phyloP scores from a whole-genome alignment of 257 asterid species.

The Nicotiana noctiflora region DNA sequence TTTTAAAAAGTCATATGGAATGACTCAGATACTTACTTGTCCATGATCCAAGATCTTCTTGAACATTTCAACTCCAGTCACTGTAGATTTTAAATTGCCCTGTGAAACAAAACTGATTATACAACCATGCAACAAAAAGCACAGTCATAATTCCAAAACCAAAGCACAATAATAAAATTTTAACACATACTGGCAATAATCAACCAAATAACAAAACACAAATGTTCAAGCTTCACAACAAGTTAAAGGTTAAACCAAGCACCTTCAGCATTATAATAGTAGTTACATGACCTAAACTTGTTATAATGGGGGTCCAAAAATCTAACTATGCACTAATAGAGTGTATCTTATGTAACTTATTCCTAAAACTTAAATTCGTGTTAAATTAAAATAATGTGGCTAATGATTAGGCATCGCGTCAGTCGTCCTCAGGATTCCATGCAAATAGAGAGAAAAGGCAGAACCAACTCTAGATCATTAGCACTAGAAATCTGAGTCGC shows the following conservation, averaged over 20 bases:
- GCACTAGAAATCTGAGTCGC: neutral
- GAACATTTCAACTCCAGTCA: constrained; percentile 99
- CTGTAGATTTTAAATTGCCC: constrained; percentile 77
- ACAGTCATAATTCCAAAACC: neutral
- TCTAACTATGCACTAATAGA: too few relatives aligned
- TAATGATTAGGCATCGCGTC: neutral
- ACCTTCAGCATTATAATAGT: neutral
- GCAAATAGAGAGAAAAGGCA: neutral
- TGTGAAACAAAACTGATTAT: constrained; percentile 24
- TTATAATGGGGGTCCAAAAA: neutral
- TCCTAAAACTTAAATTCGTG: neutral
- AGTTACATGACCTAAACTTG: neutral
- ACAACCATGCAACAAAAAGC: constrained; percentile 1
- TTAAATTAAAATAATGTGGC: neutral
- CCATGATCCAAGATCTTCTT: constrained; percentile 89
- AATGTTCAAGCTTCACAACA: neutral
- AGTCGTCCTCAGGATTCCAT: neutral
- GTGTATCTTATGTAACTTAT: too few relatives aligned
- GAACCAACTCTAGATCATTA: neutral
- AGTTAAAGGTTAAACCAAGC: neutral
- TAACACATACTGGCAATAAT: neutral
- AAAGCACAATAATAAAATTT: neutral
- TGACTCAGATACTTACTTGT: constrained; percentile 43
- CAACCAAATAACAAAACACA: neutral
- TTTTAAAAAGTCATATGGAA: neutral